These are phyloP conservation scores for Vigna hirtella DNA, from an alignment of 306 rosid genomes.

Conservation along the genomic window DNA sequence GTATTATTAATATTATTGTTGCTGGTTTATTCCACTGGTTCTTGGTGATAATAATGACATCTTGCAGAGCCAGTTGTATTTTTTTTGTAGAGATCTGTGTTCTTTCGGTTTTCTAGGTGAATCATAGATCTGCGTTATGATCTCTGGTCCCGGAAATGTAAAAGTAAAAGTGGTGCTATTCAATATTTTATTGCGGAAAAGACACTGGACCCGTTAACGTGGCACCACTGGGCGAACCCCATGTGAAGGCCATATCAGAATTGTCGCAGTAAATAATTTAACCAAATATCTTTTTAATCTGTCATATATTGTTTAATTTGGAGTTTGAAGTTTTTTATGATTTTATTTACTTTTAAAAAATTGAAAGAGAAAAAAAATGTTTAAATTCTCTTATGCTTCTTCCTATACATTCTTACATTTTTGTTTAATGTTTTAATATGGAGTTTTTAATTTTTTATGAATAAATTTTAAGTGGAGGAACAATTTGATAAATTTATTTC, in stretches of 20 bases:
- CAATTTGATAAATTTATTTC: no score
- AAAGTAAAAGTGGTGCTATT: slow-evolving; percentile 23
- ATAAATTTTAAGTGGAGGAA: no score
- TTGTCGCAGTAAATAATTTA: not conserved
- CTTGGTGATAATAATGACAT: not conserved
- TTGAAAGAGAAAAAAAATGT: no score
- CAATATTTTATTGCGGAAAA: slow-evolving; percentile 24
- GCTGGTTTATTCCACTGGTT: not conserved
- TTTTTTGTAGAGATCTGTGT: not conserved
- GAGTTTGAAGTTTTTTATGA: no score
- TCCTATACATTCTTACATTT: no score
- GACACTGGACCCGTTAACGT: slow-evolving; percentile 36
- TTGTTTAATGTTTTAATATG: no score
- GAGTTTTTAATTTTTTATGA: no score
- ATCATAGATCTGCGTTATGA: slow-evolving; percentile 24
- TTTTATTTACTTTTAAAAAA: no score
- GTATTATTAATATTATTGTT: not conserved
- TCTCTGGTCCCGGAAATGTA: slow-evolving; percentile 40
- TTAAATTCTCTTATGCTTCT: no score
- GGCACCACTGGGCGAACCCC: slow-evolving; percentile 42
- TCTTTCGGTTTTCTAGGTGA: not conserved
- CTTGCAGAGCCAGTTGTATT: slow-evolving; percentile 27
- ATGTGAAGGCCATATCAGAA: not conserved
- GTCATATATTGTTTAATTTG: no score
- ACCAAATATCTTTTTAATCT: no score